These are phyloP conservation scores for Pythium grandisporangium DNA, from an alignment of 352 stramenopile species.

Conservation along the genomic window DNA sequence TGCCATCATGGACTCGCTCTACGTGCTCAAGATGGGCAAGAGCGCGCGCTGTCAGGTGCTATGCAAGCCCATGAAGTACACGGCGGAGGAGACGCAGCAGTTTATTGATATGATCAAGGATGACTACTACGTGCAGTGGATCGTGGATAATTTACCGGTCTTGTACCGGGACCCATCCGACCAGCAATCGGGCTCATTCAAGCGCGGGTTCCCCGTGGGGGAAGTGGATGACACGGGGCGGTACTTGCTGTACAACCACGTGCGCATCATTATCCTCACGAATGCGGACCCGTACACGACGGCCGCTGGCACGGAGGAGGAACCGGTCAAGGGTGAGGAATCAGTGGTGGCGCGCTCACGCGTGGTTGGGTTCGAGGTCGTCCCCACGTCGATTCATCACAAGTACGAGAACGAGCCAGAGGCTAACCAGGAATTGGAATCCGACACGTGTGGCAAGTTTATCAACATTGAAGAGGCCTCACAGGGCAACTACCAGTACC, in stretches of 20 bases:
- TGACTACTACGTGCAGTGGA: slow-evolving; percentile 94
- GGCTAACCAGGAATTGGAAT: slow-evolving; percentile 69
- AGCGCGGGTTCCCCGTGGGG: slow-evolving; percentile 90
- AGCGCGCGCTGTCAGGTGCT: slow-evolving; percentile 84
- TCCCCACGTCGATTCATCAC: slow-evolving; percentile 93
- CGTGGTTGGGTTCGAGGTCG: slow-evolving; percentile 95
- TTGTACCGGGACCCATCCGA: slow-evolving; percentile 75
- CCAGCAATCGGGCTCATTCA: slow-evolving; percentile 67
- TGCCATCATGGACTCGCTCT: slow-evolving; percentile 89
- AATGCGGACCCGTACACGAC: slow-evolving; percentile 80
- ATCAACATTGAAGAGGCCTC: slow-evolving; percentile 80
- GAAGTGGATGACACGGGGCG: slow-evolving; percentile 87
- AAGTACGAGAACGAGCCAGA: slow-evolving; percentile 81
- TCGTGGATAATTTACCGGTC: slow-evolving; percentile 90
- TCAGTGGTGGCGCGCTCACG: slow-evolving; percentile 64
- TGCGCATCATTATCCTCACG: slow-evolving; percentile 92
- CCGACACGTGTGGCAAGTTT: slow-evolving; percentile 83
- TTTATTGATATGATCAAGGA: slow-evolving; percentile 92
- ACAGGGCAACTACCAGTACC: slow-evolving; percentile 79
- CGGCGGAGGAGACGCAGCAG: slow-evolving; percentile 53
- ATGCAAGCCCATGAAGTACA: slow-evolving; percentile 84
- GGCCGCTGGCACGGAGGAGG: too few species aligned
- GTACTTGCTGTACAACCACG: slow-evolving; percentile 98
- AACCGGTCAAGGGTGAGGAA: too few species aligned
- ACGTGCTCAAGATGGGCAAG: slow-evolving; percentile 85